Percentiles rank a stretch among this genome's conserved stretches.
phyloP scores from a whole-genome alignment of 192 early-diverging fungal genomes.

The Dissophora globulifera region DNA sequence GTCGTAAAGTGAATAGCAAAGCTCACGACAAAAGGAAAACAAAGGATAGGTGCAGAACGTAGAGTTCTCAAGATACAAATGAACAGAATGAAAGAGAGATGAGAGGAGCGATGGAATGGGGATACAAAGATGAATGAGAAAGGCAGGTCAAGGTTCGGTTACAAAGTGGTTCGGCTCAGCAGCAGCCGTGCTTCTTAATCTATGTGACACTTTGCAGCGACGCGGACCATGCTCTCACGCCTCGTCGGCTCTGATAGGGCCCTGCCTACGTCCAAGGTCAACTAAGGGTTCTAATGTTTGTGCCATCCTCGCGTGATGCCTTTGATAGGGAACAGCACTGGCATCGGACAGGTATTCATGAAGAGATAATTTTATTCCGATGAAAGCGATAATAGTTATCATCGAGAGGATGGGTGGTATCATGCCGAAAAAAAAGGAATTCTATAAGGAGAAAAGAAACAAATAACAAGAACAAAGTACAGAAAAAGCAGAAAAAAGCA shows the following conservation, averaged over 20 bases:
- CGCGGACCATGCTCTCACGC: no score
- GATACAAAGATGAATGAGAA: constrained; percentile 15
- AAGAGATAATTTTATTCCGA: no score
- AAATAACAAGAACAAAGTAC: neutral
- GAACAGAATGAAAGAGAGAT: neutral
- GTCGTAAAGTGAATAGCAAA: no score
- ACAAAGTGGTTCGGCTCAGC: neutral
- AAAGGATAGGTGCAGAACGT: no score
- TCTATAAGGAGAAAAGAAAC: constrained; percentile 7
- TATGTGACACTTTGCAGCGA: neutral
- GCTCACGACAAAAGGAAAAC: no score
- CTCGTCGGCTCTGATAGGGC: no score
- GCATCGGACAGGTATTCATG: no score
- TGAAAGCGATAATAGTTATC: constrained; percentile 1
- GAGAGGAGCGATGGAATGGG: neutral
- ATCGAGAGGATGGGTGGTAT: constrained; percentile 3
- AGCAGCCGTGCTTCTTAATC: neutral
- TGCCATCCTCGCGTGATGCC: no score
- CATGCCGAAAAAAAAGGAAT: neutral
- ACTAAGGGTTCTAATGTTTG: no score
- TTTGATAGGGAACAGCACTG: no score
- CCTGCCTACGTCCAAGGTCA: no score
- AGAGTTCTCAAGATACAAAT: no score
- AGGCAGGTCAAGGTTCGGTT: neutral
- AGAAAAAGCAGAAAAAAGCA: neutral